Conservation (phyloP, 2,329 filamentous ascomycete genomes). For the Blastomyces parvus region DNA sequence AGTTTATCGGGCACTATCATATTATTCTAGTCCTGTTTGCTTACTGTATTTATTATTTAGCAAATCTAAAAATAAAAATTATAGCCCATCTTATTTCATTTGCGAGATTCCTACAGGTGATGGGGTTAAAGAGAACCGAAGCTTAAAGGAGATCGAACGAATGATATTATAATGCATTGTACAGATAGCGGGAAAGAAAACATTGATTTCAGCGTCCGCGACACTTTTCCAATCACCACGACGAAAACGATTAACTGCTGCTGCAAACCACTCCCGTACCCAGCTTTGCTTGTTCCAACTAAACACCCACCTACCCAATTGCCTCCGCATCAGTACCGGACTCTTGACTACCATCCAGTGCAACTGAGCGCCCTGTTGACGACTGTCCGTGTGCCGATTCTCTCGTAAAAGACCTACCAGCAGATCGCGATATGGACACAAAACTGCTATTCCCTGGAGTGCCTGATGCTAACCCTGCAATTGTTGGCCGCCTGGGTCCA, state of each 20-base stretch:
- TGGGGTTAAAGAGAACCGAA: background rate
- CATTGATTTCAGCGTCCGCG: background rate
- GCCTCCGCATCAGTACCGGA: background rate
- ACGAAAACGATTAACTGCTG: background rate
- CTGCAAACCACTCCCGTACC: background rate
- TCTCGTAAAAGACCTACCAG: background rate
- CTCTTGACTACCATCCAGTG: background rate
- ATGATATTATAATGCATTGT: background rate
- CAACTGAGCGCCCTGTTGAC: background rate
- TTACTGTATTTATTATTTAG: background rate
- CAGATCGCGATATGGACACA: constrained; percentile 2
- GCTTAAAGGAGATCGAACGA: background rate
- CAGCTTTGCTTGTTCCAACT: background rate
- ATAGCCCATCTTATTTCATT: background rate
- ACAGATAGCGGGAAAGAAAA: background rate
- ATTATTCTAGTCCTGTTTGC: background rate
- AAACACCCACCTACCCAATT: background rate
- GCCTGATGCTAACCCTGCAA: background rate
- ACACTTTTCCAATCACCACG: background rate
- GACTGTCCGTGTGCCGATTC: background rate
- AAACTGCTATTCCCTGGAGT: background rate
- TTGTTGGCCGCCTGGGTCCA: background rate
- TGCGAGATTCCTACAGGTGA: background rate
- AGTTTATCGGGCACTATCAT: background rate
- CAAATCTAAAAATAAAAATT: too few species aligned